A percentile compares a stretch with the other conserved stretches of the same genome.
Evolutionary conservation across 805 yeast genomes (phyloP).

Genomic region (Pichia exigua): DNA sequence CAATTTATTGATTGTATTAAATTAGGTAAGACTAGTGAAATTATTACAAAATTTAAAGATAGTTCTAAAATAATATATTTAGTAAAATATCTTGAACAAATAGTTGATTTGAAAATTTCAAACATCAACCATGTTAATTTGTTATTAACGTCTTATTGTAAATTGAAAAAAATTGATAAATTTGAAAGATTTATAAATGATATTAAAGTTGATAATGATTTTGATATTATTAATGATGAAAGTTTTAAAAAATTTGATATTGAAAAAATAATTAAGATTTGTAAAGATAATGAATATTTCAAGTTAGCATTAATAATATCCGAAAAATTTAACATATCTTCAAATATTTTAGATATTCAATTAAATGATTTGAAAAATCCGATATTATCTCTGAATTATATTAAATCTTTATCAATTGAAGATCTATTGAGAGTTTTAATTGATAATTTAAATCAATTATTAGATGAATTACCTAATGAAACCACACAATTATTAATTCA

Average conservation of each 20-base stretch:
- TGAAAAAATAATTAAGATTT: conserved; percentile 56
- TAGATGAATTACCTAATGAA: conserved; percentile 66
- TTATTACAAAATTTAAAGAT: conserved; percentile 72
- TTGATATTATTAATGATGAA: conserved; percentile 27
- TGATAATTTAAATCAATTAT: conserved; percentile 46
- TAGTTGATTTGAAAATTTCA: conserved; percentile 49
- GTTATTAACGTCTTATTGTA: conserved; percentile 71
- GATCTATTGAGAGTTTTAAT: conserved; percentile 64
- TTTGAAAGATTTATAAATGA: conserved; percentile 47
- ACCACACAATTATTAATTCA: conserved; percentile 78
- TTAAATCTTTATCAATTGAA: conserved; percentile 62
- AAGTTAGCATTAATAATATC: conserved; percentile 65
- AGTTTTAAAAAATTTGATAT: conserved; percentile 48
- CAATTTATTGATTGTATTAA: conserved; percentile 50
- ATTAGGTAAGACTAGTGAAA: conserved; percentile 58
- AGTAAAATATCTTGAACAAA: conserved; percentile 53
- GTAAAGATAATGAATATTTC: conserved; percentile 64
- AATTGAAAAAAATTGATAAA: conserved; percentile 54
- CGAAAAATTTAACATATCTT: conserved; percentile 63
- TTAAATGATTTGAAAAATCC: conserved; percentile 58
- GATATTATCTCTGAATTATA: conserved; percentile 51
- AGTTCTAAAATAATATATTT: conserved; percentile 62
- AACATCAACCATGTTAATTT: conserved; percentile 78
- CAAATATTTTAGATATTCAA: conserved; percentile 66
- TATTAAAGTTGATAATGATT: conserved; percentile 27